These are phyloP conservation scores for Verbena officinalis DNA, from an alignment of 257 asterid species.

Conservation along the genomic window DNA sequence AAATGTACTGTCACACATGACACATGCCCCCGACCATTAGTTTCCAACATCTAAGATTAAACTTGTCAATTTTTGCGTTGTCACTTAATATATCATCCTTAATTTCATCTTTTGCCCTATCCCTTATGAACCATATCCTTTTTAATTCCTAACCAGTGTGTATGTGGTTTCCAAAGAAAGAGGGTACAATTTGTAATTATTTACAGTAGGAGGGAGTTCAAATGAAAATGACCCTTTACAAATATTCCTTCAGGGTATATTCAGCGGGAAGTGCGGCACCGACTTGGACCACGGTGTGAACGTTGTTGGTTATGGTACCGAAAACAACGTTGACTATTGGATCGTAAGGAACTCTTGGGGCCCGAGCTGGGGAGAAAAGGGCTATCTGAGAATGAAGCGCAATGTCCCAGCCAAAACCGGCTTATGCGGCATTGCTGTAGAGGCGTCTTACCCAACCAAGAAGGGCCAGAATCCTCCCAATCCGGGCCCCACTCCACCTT, in stretches of 20 bases:
- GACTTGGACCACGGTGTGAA: constrained; percentile 77
- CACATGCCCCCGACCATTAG: too few relatives aligned
- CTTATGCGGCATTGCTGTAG: constrained; percentile 69
- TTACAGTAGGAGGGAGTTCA: too few relatives aligned
- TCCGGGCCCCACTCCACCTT: constrained; percentile 78
- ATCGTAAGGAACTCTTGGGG: constrained; percentile 89
- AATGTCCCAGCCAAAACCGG: constrained; percentile 48
- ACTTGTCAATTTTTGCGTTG: too few relatives aligned
- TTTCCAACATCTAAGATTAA: too few relatives aligned
- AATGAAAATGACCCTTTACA: too few relatives aligned
- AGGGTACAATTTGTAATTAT: too few relatives aligned
- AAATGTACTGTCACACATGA: too few relatives aligned
- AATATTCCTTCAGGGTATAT: constrained; percentile 64
- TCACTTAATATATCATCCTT: too few relatives aligned
- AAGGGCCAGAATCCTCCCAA: constrained; percentile 64
- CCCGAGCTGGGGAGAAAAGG: constrained; percentile 68
- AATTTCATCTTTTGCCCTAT: too few relatives aligned
- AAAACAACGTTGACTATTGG: constrained; percentile 64
- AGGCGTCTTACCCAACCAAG: constrained; percentile 80
- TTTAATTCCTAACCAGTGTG: too few relatives aligned
- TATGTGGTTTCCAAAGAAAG: too few relatives aligned
- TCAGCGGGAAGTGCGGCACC: constrained; percentile 61
- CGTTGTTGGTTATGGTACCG: constrained; percentile 72
- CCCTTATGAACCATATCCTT: too few relatives aligned
- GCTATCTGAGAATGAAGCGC: constrained; percentile 75